Percentiles rank a stretch among this genome's conserved stretches.
Evolutionary conservation across 495 filamentous ascomycete genomes (phyloP).

Genomic region (Xylaria longipes): DNA sequence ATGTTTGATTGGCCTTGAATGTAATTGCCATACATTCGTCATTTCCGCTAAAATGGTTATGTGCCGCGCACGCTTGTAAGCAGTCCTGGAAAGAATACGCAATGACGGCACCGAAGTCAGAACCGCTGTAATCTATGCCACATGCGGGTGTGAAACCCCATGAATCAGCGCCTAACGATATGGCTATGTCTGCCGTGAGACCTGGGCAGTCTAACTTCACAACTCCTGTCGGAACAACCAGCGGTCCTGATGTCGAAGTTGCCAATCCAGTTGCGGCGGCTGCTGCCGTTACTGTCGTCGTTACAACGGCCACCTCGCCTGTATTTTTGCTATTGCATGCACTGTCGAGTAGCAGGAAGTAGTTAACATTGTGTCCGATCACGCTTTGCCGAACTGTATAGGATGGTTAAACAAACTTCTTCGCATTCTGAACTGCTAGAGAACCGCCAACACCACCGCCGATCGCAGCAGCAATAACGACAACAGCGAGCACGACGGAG

Average conservation of each 20-base stretch:
- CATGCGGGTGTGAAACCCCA: conserved; percentile 27
- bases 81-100: conserved; percentile 34
- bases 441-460: conserved; percentile 37
- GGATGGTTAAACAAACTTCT: conserved; percentile 20
- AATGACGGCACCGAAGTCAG: conserved; percentile 30
- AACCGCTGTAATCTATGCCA: conserved; percentile 25
- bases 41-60: conserved; percentile 26
- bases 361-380: neutral
- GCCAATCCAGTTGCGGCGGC: neutral
- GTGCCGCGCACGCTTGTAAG: conserved; percentile 30
- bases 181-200: neutral
- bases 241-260: conserved; percentile 8
- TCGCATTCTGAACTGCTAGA: conserved; percentile 35
- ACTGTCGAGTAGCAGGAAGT: neutral
- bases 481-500: conserved; percentile 26
- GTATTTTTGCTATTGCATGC: neutral
- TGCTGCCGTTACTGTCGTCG: conserved; percentile 8
- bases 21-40: conserved; percentile 26
- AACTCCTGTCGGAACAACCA: conserved; percentile 20
- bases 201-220: conserved; percentile 30
- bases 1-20: conserved; percentile 22
- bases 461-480: conserved; percentile 33
- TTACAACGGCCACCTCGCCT: neutral
- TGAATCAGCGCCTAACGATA: conserved; percentile 13
- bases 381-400: neutral